Evolutionary conservation across 768 basidiomycete genomes (phyloP), one percentile per base, ranked within the genome.

Genomic region (Boletus sp.): DNA sequence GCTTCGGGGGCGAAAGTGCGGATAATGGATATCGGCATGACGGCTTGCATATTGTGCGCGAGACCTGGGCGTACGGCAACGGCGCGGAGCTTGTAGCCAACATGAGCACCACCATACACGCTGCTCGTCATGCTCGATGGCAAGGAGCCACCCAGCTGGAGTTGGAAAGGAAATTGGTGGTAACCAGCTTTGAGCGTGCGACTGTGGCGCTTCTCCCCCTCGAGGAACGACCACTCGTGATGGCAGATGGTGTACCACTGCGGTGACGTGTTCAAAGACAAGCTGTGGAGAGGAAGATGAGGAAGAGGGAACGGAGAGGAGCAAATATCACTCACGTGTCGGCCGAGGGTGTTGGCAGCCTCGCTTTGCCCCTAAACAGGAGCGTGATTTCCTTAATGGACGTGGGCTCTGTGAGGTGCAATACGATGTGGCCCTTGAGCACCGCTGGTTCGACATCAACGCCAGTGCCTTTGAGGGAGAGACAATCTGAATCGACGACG

Each of bases 111-210:
- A 9, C 84, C 82, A 14, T 77, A 71, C 0, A 75, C 75, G 39
- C 66, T 73, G 5, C 89, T 88, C 39, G 76, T 66, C 41, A 96
- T 75, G 35, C 84, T 84, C 0, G 94, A 92, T 1, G 96, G 96
- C 3, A 97, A 78, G 6, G 86, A 83, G 39, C 92, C 92, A 24
- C 92, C 91, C 30, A 98, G 78, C 58, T 88, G 84, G 56, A 97
- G 82, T 62, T 87, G 86, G 76, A 98, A 98, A 24, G 95, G 95
- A 73, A 98, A 98, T 28, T 85, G 75, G 69, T 98, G 96, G 36
- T 85, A 86, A 14, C 96, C 96, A n/a, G 94, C 93, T 75, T 98
- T 97, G 69, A 98, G 86, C 0, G 94, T 98, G 65, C 92, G 93
- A 11, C 81, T 77, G 66, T 89, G 86, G 41, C 78, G 80, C 71